Conservation (phyloP, 140 eudicot genomes). For the Senecio squalidus region DNA sequence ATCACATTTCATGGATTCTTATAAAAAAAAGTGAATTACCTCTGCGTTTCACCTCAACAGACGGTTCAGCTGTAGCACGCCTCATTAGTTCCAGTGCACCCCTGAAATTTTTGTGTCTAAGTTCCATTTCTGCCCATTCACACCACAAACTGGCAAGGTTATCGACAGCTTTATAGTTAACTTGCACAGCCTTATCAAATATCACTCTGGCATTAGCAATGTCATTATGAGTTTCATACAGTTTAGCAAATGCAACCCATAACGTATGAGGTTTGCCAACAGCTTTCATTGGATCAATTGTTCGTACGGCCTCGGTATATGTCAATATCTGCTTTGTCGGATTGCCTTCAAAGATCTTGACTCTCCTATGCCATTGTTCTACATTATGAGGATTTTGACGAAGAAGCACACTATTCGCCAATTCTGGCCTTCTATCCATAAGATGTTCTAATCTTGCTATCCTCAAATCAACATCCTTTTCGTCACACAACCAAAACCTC, state of each 20-base stretch:
- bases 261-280: constrained; percentile 96
- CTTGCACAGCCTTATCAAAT: constrained; percentile 94
- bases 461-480: constrained; percentile 80
- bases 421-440: constrained; percentile 92
- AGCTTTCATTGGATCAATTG: constrained; percentile 94
- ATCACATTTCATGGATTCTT: background rate
- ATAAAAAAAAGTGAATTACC: constrained; percentile 33
- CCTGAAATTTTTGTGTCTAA: constrained; percentile 68
- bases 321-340: constrained; percentile 83
- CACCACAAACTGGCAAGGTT: constrained; percentile 97
- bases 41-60: constrained; percentile 93
- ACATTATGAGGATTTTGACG: constrained; percentile 97
- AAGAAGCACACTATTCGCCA: constrained; percentile 92
- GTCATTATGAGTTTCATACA: constrained; percentile 78
- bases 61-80: constrained; percentile 96
- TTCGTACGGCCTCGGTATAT: constrained; percentile 87
- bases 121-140: constrained; percentile 99
- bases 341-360: constrained; percentile 81
- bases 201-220: constrained; percentile 84
- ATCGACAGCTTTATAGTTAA: constrained; percentile 80
- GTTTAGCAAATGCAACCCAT: constrained; percentile 94
- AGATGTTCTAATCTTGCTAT: constrained; percentile 80
- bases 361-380: constrained; percentile 96
- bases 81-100: constrained; percentile 88
- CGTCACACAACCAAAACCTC: constrained; percentile 67